phyloP scores from a whole-genome alignment of 2,329 filamentous ascomycete genomes.

The Venturiaceae sp. region DNA sequence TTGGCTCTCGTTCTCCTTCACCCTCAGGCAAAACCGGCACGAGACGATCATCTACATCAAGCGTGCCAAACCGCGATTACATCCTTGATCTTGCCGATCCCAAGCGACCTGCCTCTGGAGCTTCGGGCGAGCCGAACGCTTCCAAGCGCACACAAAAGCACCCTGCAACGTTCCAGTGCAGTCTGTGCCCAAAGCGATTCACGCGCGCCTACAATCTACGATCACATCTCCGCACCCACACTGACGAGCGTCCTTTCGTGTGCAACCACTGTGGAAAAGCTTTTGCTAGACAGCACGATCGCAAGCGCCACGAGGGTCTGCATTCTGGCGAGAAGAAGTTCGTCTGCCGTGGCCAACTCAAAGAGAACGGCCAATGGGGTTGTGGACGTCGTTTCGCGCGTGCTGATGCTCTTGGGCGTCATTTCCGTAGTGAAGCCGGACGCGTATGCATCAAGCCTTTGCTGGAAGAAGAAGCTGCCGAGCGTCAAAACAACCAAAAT shows the following conservation, averaged over 20 bases:
- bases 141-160: slow-evolving; percentile 91
- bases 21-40: slow-evolving; percentile 32
- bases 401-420: slow-evolving; percentile 85
- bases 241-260: slow-evolving; percentile 92
- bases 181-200: slow-evolving; percentile 86
- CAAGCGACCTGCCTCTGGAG: slow-evolving; percentile 56
- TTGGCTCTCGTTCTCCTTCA: slow-evolving; percentile 32
- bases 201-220: slow-evolving; percentile 94
- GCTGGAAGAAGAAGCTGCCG: slow-evolving; percentile 85
- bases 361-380: slow-evolving; percentile 77
- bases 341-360: slow-evolving; percentile 86
- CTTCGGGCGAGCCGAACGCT: slow-evolving; percentile 15
- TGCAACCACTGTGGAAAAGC: slow-evolving; percentile 96
- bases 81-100: slow-evolving; percentile 89
- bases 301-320: slow-evolving; percentile 91
- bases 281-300: slow-evolving; percentile 93
- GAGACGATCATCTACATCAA: slow-evolving; percentile 41
- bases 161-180: slow-evolving; percentile 93
- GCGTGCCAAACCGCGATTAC: slow-evolving; percentile 54
- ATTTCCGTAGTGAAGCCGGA: slow-evolving; percentile 92
- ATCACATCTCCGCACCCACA: slow-evolving; percentile 91
- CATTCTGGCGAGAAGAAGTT: slow-evolving; percentile 99
- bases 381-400: slow-evolving; percentile 89
- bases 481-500: slow-evolving; percentile 30
- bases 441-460: slow-evolving; percentile 96